Evolutionary conservation across 1,139 yeast genomes (phyloP).

Genomic region (Candida pseudocylindracea): DNA sequence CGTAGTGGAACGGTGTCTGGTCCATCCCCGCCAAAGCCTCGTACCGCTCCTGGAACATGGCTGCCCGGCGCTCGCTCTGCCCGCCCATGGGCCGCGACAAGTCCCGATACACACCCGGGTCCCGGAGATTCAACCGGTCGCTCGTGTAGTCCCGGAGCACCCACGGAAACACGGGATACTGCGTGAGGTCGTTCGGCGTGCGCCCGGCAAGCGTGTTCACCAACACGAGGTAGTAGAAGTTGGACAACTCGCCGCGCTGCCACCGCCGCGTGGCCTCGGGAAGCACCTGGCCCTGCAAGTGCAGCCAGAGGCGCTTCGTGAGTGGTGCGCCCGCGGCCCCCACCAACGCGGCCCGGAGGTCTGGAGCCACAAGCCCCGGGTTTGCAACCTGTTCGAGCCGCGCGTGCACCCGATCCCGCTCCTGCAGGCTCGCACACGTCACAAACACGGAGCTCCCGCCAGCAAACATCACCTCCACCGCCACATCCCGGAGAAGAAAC

Average conservation of each 20-base stretch:
- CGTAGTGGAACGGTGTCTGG: constrained; percentile 65
- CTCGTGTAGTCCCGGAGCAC: constrained; percentile 63
- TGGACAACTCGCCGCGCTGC: constrained; percentile 57
- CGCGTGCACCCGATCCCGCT: constrained; percentile 33
- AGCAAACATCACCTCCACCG: constrained; percentile 50
- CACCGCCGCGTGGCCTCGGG: constrained; percentile 42
- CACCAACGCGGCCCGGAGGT: constrained; percentile 14
- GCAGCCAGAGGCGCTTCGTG: constrained; percentile 1
- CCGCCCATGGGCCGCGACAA: constrained; percentile 83
- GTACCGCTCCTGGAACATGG: constrained; percentile 43
- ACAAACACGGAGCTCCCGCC: constrained; percentile 48
- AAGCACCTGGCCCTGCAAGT: constrained; percentile 4
- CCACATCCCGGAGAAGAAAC: constrained; percentile 56
- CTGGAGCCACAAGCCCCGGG: constrained; percentile 9
- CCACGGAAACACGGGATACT: constrained; percentile 85
- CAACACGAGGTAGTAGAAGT: constrained; percentile 58
- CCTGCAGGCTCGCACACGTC: constrained; percentile 26
- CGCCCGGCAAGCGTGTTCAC: constrained; percentile 71
- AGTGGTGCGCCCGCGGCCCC: constrained; percentile 5
- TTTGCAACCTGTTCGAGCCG: constrained; percentile 14
- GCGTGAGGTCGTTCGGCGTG: constrained; percentile 70
- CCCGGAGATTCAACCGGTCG: constrained; percentile 31
- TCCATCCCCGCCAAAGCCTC: constrained; percentile 35
- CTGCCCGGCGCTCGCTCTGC: constrained; percentile 34
- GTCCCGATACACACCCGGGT: constrained; percentile 46